These are phyloP conservation scores for Candida labiduridarum DNA, from an alignment of 1,139 yeast species.

Conservation along the genomic window DNA sequence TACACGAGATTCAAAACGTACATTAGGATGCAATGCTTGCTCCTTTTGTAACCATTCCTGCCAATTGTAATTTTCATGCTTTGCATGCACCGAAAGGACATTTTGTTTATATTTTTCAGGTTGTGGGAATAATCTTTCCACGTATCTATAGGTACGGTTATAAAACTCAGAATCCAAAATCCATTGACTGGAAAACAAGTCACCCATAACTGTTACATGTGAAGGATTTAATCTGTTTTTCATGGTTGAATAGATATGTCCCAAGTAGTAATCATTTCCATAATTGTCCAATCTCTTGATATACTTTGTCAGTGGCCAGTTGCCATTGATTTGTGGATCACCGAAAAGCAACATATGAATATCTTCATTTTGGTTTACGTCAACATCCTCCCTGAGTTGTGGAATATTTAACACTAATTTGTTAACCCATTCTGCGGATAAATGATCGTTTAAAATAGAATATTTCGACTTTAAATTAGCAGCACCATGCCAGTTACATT, in stretches of 20 bases:
- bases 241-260: constrained; percentile 77
- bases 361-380: constrained; percentile 30
- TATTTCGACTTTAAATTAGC: constrained; percentile 18
- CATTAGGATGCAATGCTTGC: constrained; percentile 39
- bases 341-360: constrained; percentile 80
- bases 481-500: constrained; percentile 58
- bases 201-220: constrained; percentile 90
- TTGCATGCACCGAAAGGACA: constrained; percentile 47
- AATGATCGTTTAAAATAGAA: constrained; percentile 20
- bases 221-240: constrained; percentile 64
- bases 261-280: constrained; percentile 87
- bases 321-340: constrained; percentile 95
- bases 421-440: constrained; percentile 25
- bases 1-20: constrained; percentile 50
- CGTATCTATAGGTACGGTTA: constrained; percentile 73
- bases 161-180: constrained; percentile 83
- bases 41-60: constrained; percentile 42
- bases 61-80: constrained; percentile 62
- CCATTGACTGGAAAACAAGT: constrained; percentile 95
- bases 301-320: constrained; percentile 71
- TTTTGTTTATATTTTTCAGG: constrained; percentile 50
- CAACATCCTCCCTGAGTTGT: constrained; percentile 7
- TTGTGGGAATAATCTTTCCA: constrained; percentile 62
- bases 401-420: constrained; percentile 38
- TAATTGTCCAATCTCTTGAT: constrained; percentile 76